Base-by-base conservation (phyloP, 78 protist genomes). In the Emiliania huxleyi region DNA sequence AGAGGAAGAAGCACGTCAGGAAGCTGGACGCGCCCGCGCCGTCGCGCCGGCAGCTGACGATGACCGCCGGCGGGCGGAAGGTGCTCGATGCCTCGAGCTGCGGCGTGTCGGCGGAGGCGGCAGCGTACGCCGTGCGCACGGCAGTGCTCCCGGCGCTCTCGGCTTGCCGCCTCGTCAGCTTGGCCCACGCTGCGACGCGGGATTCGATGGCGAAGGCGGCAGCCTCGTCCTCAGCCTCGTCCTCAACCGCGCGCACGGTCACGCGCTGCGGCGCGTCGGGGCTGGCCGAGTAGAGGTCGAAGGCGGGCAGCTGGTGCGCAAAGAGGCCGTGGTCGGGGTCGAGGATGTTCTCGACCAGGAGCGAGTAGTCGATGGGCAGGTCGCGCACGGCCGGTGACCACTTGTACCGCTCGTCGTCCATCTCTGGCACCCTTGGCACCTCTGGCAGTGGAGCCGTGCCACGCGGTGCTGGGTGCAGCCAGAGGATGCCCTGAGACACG, bases 371-470 rank as follows among this genome's bases (percentile, higher is more conserved):
- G 42, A 83, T 5, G 2, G 90, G 90, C 8, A 83, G 21, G 90
- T 83, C 90, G n/a, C 90, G 90, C 75, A 69, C 75, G 33, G n/a
- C 75, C 75, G 75, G 75, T 15, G 75, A 18, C 23, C n/a, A 69
- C 75, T 26, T 69, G 75, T 69, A 69, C 75, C 12, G 8, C n/a
- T 4, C 33, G 75, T 69, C 75, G 87, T 79, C 87, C n/a, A 79
- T 79, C 48, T 79, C 52, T 25, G 87, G 87, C 22, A 79, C 87
- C 1, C 44, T 38, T 48, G 87, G 87, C 6, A 43, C 49, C 12
- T 4, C 38, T 4, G 75, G 37, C 37, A 69, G n/a, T 4, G 11
- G 33, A 3, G 75, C 12, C 75, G n/a, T 19, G 75, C 75, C 75
- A 19, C n/a, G 23, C 38, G 75, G 75, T 15, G 75, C 5, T 5